Conservation (phyloP, 2,329 filamentous ascomycete genomes). For the Cladosporium cucumerinum region DNA sequence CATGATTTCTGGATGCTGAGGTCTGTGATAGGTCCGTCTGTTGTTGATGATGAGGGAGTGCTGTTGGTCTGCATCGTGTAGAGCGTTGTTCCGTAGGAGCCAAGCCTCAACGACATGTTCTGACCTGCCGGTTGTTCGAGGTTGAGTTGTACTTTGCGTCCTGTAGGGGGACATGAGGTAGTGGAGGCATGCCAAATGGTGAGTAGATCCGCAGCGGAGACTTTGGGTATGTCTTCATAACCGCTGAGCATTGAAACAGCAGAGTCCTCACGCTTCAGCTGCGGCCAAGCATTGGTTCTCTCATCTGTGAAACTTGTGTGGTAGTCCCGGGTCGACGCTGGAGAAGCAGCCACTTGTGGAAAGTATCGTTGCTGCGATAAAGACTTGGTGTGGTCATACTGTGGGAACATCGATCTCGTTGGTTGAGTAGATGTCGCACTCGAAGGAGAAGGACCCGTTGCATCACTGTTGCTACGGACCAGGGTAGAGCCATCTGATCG, state of each 20-base stretch:
- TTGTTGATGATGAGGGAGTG: not conserved
- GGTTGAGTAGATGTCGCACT: constrained; percentile 31
- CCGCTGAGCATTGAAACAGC: constrained; percentile 29
- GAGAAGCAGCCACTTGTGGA: constrained; percentile 56
- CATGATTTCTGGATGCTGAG: constrained; percentile 28
- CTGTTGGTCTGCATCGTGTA: constrained; percentile 27
- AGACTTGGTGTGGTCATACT: constrained; percentile 65
- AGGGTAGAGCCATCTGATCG: constrained; percentile 11
- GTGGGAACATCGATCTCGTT: constrained; percentile 71
- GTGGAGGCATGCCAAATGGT: constrained; percentile 30
- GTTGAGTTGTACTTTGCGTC: constrained; percentile 29
- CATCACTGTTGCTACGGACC: constrained; percentile 14
- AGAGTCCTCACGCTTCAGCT: constrained; percentile 23
- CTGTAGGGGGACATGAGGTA: constrained; percentile 20
- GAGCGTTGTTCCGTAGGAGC: constrained; percentile 21
- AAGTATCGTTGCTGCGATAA: constrained; percentile 68
- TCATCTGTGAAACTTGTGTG: not conserved
- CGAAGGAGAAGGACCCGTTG: constrained; percentile 5
- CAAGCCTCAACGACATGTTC: constrained; percentile 8
- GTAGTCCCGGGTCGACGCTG: constrained; percentile 44
- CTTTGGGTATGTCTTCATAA: constrained; percentile 31
- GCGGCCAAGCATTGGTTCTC: not conserved
- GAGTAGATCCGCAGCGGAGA: constrained; percentile 25
- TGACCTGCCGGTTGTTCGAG: constrained; percentile 22
- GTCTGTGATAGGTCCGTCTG: constrained; percentile 17